Base-by-base conservation (phyloP, 2,329 filamentous ascomycete genomes). In the Dichotomopilus funicola region DNA sequence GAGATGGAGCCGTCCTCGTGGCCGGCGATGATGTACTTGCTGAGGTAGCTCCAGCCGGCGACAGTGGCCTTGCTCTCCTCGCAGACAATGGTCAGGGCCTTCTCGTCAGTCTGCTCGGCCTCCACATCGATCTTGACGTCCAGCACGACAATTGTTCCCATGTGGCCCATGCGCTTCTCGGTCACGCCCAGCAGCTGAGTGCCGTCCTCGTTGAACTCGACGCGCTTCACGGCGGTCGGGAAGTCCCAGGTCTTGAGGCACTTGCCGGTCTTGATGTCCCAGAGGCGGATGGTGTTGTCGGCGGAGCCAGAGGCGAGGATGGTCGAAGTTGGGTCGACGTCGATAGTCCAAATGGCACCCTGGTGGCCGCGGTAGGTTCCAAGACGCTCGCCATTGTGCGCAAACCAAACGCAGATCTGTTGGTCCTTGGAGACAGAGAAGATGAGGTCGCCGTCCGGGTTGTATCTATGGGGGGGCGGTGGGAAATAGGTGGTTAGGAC, bases 161-260 rank as follows among this genome's bases (percentile, higher is more conserved):
- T 80, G 75, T 90, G 92, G 64, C 94, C 94, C 84, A 95, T 96
- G 68, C 94, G 90, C 87, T 96, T 96, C 79, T 99, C 94, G 53
- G 94, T 99, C 61, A 99, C 91, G 61, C 90, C 92, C 63, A 99
- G 79, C 66, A 99, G 80, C 76, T 89, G 84, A 68, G 83, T 87
- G 68, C 92, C 94, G 74, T 99, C 94, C 68, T 95, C 88, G 71
- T 86, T 91, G 79, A 99, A 99, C 76, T 96, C 92, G 72, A 96
- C 91, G 67, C 94, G 85, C 85, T 99, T 97, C 73, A 99, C 90
- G 62, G 91, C 91, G 45, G 94, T 97, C 58, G 88, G 86, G 76
- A 96, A 96, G 65, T 99, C 91, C 94, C 94, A 99, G 55, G 88
- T 89, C 85, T 97, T 96, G 68, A 99, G 82, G 71, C 89, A 87